Evolutionary conservation across 2,329 filamentous ascomycete genomes (phyloP).

Genomic region (Xylaria sp.): DNA sequence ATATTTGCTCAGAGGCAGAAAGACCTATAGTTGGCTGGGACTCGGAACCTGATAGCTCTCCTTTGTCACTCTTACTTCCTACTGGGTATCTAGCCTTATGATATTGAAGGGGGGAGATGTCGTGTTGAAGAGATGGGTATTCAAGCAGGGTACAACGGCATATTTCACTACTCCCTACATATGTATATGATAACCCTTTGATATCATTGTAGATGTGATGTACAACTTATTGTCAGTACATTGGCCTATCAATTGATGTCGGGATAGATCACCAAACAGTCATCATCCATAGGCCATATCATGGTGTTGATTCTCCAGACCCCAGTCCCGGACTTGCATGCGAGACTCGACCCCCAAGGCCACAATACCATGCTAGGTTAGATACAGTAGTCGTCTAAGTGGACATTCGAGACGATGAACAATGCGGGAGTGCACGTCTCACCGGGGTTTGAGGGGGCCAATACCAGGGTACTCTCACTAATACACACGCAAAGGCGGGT

Average conservation of each 20-base stretch:
- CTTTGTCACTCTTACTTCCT: neutral
- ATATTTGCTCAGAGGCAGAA: neutral
- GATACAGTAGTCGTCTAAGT: neutral
- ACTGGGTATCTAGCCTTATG: too few relatives aligned
- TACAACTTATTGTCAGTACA: neutral
- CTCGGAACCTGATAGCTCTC: neutral
- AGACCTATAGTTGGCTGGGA: neutral
- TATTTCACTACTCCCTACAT: too few relatives aligned
- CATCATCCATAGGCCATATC: neutral
- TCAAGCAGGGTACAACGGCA: too few relatives aligned
- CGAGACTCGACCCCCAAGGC: slow-evolving; percentile 1
- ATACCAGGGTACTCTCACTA: neutral
- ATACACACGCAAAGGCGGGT: slow-evolving; percentile 19
- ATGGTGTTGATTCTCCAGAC: neutral
- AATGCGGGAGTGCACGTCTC: slow-evolving; percentile 7
- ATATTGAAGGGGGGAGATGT: too few relatives aligned
- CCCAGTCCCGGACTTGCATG: neutral
- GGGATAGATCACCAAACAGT: neutral
- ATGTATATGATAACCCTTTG: too few relatives aligned
- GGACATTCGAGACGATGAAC: slow-evolving; percentile 6
- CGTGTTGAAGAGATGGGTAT: too few relatives aligned
- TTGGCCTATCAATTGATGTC: neutral
- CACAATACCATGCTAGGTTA: neutral
- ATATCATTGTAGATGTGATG: neutral
- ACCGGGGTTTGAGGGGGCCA: neutral